Base-by-base conservation (phyloP, 225 moss, liverwort and hornwort species). In the Sphagnum tenellum region DNA sequence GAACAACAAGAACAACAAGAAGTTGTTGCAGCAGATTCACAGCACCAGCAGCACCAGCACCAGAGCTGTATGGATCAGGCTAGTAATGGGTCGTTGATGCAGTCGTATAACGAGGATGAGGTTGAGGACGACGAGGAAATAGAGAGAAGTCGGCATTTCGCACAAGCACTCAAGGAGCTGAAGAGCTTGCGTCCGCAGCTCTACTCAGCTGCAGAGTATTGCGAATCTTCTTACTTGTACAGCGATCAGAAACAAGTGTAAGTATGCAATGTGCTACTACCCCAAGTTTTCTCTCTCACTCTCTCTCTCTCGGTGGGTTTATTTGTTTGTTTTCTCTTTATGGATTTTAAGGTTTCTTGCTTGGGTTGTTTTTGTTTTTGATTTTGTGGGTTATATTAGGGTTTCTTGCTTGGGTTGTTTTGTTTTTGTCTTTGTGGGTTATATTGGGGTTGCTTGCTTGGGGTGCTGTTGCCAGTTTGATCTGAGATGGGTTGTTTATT, bases 191-290 rank as follows among this genome's bases (percentile, higher is more conserved):
- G 96, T 67, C 90, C 96, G 7, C 96, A 98, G 66, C 88, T 98
- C 49, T 98, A 98, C 70, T 90, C 92, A 2, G 96, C 96, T 46
- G 96, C 96, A 29, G 96, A 98, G 76, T 98, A 98, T 73, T 98
- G 92, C 72, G 96, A 98, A 82, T 90, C 92, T 12, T 98, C 96
- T 29, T 98, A 92, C 65, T 92, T 92, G 49, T 90, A 89, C 85
- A 98, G 89, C 58, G 88, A 98, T 63, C 96, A 98, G 74, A 98
- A 98, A 77, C 96, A 98, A 89, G 84, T 87, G 96, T 98, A 86
- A 76, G 90, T 29, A 29, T 29, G 29, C 29, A 29, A 29, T 29
- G 29, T 29, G 1, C 29, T 29, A 29, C 29, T 0, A 29, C 1
- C 29, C 29, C 29, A 29, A 29, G 29, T 29, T 29, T 29, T 29